Evolutionary conservation across 2,329 filamentous ascomycete genomes (phyloP), one percentile per base, ranked within the genome.

Genomic region (Penicillium sp.): DNA sequence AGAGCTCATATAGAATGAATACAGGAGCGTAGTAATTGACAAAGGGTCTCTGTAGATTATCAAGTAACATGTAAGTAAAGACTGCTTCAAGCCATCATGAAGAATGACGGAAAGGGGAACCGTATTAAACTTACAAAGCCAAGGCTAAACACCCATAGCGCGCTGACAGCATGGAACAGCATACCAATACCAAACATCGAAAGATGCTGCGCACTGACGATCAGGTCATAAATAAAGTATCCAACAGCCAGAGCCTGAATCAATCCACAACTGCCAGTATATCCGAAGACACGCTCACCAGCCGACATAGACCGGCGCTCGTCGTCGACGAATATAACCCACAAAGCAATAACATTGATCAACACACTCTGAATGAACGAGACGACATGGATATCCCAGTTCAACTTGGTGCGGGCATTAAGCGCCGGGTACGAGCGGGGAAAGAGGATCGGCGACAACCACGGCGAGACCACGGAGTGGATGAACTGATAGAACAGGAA

Each of bases 1-100:
- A 88, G 66, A 89, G 84, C 72, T 89, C 87, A 78, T 89, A 89
- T 68, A 89, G 85, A 69, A 89, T 86, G 77, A 89, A 89, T 6
- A 83, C 83, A 0, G 86, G 85, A 19, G 82, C 85, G 74, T 89
- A 89, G 80, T 83, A 89, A 75, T 88, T 88, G 63, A 88, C 78
- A 71, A 89, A 89, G 2, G 87, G 87, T 65, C 87, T 82, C 87
- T 89, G 70, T 56, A 51, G 53, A 56, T 62, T 28, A 58, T 30
- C 55, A 49, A 22, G n/a, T 6, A 26, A 22, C 24, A 53, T 28
- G 61, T 65, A 56, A 62, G 53, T 22, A 30, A n/a, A 19, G 19
- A 35, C 10, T 45, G 30, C 19, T 2, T 40, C 12, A 30, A 33
- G 24, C 3, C 30, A 6, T n/a, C 4, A 24, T 24, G 44, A 17